Conservation (phyloP, 176 grass and related monocot genomes). For the Bromus sterilis region DNA sequence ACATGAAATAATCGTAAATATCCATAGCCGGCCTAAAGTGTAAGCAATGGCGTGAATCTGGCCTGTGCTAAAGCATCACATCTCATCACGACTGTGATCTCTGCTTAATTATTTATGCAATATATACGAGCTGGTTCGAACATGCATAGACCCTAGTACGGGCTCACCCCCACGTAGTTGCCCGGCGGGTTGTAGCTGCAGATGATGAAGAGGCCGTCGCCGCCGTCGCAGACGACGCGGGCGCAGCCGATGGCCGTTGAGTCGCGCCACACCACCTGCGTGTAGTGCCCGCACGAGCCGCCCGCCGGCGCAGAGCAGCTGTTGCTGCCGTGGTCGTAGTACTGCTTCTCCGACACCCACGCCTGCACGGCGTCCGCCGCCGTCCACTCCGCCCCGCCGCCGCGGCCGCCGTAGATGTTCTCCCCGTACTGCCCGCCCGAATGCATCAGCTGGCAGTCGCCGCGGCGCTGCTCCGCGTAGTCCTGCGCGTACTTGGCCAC, state of each 20-base stretch:
- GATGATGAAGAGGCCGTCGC: conserved; percentile 28
- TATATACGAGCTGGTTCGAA: no score
- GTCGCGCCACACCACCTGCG: neutral
- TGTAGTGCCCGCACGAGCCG: neutral
- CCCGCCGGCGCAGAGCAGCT: neutral
- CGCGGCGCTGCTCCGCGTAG: conserved; percentile 16
- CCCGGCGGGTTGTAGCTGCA: neutral
- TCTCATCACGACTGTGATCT: no score
- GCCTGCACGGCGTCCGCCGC: conserved; percentile 7
- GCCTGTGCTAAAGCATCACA: no score
- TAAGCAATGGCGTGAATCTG: no score
- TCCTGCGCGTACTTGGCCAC: conserved; percentile 24
- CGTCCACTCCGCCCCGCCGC: neutral
- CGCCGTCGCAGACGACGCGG: neutral
- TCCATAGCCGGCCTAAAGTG: no score
- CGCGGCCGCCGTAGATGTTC: conserved; percentile 22
- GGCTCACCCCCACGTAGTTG: neutral
- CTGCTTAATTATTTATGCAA: no score
- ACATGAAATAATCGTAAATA: no score
- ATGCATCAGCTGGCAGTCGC: neutral
- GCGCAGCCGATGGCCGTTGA: conserved; percentile 1
- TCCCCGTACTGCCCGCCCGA: neutral
- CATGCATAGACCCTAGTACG: no score
- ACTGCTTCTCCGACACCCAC: conserved; percentile 17
- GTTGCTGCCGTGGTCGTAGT: neutral